Evolutionary conservation across 805 yeast genomes (phyloP).

Genomic region (Saccharomycodes ludwigii): DNA sequence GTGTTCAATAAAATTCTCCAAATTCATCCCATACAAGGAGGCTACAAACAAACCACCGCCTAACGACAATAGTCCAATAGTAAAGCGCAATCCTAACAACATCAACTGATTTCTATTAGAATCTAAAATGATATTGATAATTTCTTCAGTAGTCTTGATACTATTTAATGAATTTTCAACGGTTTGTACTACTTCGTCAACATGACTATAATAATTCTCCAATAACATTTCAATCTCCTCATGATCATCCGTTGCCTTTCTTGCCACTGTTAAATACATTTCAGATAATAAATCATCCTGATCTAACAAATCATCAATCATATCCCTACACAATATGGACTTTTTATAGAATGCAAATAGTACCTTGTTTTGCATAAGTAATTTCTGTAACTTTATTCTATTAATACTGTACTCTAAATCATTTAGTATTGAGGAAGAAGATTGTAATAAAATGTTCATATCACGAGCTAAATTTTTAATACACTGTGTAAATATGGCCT

Average conservation of each 20-base stretch:
- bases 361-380: conserved; percentile 76
- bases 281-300: conserved; percentile 81
- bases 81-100: conserved; percentile 73
- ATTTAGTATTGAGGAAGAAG: conserved; percentile 56
- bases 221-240: conserved; percentile 81
- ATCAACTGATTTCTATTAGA: conserved; percentile 88
- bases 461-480: conserved; percentile 72
- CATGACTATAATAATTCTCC: conserved; percentile 82
- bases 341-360: conserved; percentile 76
- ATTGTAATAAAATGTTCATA: conserved; percentile 71
- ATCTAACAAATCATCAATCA: conserved; percentile 74
- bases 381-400: conserved; percentile 59
- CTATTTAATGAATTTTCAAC: conserved; percentile 68
- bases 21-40: conserved; percentile 90
- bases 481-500: conserved; percentile 73
- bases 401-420: conserved; percentile 80
- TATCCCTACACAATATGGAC: conserved; percentile 67
- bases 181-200: conserved; percentile 90
- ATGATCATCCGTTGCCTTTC: conserved; percentile 43
- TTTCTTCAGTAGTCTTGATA: conserved; percentile 87
- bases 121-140: conserved; percentile 83
- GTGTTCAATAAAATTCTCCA: conserved; percentile 86
- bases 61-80: conserved; percentile 70
- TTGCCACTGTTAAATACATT: conserved; percentile 60
- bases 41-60: conserved; percentile 75